Base-by-base conservation (phyloP, 257 asterid genomes). In the Solanum pennellii region DNA sequence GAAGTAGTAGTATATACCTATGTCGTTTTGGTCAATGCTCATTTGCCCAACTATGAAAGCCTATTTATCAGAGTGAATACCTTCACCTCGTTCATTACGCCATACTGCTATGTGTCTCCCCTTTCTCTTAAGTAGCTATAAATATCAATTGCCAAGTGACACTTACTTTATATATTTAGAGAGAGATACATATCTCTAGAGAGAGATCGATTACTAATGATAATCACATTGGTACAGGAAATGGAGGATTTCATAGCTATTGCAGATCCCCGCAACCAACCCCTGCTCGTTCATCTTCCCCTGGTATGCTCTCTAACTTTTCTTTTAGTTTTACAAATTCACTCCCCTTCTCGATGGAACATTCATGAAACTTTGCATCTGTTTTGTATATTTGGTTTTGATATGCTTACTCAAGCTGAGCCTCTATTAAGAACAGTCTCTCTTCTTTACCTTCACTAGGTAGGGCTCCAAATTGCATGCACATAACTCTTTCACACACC, bases 231-330 rank as follows among this genome's bases (percentile, higher is more conserved):
- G 95, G 95, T 87, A 91, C 93, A 39, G 92, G 91, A 31, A 89
- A 89, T 80, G 92, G 93, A 27, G 94, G 93, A 77, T 93, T 94
- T 87, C 97, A 92, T 91, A 94, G 93, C 92, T 91, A 92, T 94
- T 91, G 90, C 88, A 62, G 85, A 49, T 90, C 90, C 77, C 93
- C 91, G 14, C 88, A 52, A 12, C 86, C 93, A 13, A 91, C n/a
- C 86, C 87, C 93, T 29, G 18, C 12, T 6, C 2, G 15, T 23
- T 62, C 31, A 7, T 7, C 7, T 62, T 62, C 71, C 16, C n/a
- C 25, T 15, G 77, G 77, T 71, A 33, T 18, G 44, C 23, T 71
- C 33, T 3, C 13, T 16, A 16, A 11, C 71, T 71, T 31, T 23
- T 71, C 6, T 8, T 16, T 29, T 71, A 16, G 25, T 31, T 71